Evolutionary conservation across 495 filamentous ascomycete genomes (phyloP).

Genomic region (Xylaria cubensis): DNA sequence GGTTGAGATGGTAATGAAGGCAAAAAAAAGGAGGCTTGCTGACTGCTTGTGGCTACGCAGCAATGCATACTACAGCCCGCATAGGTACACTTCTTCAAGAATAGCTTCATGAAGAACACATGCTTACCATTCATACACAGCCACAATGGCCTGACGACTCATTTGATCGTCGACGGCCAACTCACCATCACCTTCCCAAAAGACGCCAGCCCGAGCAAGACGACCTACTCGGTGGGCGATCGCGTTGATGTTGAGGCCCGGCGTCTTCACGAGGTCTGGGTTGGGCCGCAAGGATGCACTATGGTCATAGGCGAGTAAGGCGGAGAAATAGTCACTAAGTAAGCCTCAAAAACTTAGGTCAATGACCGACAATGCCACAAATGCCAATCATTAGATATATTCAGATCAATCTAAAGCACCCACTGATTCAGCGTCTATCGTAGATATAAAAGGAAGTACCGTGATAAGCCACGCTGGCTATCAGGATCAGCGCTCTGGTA

Average conservation of each 20-base stretch:
- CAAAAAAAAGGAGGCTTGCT: slow-evolving; percentile 23
- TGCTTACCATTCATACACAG: slow-evolving; percentile 46
- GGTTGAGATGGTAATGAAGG: slow-evolving; percentile 16
- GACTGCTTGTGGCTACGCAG: slow-evolving; percentile 29
- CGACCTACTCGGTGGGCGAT: slow-evolving; percentile 70
- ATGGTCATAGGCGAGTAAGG: slow-evolving; percentile 82
- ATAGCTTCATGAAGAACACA: not conserved
- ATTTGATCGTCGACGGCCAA: slow-evolving; percentile 73
- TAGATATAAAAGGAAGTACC: not conserved
- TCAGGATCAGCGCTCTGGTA: not conserved
- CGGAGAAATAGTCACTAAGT: not conserved
- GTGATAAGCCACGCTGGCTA: not conserved
- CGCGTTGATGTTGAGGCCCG: slow-evolving; percentile 79
- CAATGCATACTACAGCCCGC: slow-evolving; percentile 77
- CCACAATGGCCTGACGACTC: slow-evolving; percentile 73
- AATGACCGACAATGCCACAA: not conserved
- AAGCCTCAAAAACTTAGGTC: not conserved
- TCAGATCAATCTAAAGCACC: not conserved
- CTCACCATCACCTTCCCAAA: slow-evolving; percentile 77
- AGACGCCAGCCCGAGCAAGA: slow-evolving; percentile 65
- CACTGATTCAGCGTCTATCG: not conserved
- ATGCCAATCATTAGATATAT: not conserved
- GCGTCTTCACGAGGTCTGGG: slow-evolving; percentile 82
- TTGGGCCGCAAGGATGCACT: slow-evolving; percentile 77
- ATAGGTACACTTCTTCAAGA: slow-evolving; percentile 1